Conservation (phyloP, 345 rosid species). For the Leavenworthia alabamica region DNA sequence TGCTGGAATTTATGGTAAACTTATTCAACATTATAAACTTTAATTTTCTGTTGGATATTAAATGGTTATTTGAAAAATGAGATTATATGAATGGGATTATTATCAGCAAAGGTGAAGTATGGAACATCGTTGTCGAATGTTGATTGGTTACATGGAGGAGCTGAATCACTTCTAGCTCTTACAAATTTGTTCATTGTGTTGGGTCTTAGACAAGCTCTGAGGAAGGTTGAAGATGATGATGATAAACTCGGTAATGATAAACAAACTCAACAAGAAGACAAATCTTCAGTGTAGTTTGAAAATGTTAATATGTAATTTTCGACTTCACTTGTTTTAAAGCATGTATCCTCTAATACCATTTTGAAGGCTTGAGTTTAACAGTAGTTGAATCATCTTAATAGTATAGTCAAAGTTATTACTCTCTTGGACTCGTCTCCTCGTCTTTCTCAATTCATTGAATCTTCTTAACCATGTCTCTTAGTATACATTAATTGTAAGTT, state of each 20-base stretch:
- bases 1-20: conserved; percentile 77
- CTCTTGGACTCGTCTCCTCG: too few relatives aligned
- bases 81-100: not conserved
- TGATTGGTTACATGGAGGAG: conserved; percentile 95
- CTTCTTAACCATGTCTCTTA: too few relatives aligned
- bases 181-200: conserved; percentile 81
- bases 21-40: not conserved
- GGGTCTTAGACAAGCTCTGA: conserved; percentile 78
- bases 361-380: not conserved
- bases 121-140: conserved; percentile 88
- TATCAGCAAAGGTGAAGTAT: conserved; percentile 50
- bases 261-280: conserved; percentile 13
- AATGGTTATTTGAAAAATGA: not conserved
- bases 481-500: too few relatives aligned
- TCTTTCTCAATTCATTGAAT: too few relatives aligned
- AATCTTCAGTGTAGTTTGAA: conserved; percentile 1
- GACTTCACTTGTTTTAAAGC: not conserved
- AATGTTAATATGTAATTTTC: not conserved
- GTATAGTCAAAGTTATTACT: too few relatives aligned
- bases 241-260: not conserved
- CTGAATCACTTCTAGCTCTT: conserved; percentile 77
- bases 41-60: not conserved
- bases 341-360: not conserved
- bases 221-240: conserved; percentile 33
- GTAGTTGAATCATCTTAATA: too few relatives aligned